Evolutionary conservation across 306 rosid genomes (phyloP).

Genomic region (Quercus bicolor): DNA sequence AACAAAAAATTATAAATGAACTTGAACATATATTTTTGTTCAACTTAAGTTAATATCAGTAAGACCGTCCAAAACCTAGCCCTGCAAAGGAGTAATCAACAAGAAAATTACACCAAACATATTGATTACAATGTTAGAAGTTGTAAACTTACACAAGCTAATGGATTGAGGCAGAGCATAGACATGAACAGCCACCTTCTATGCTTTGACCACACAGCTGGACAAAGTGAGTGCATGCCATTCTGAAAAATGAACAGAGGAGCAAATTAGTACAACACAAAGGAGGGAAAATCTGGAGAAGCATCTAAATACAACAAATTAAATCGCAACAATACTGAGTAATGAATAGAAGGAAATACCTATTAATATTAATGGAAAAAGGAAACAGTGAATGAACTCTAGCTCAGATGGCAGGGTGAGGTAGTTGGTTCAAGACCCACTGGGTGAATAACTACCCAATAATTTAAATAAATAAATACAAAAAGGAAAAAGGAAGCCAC

Average conservation of each 20-base stretch:
- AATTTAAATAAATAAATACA: too few relatives aligned
- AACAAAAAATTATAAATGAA: neutral
- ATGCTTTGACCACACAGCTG: conserved; percentile 98
- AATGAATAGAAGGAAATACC: neutral
- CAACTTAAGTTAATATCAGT: neutral
- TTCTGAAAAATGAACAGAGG: conserved; percentile 49
- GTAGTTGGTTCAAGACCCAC: too few relatives aligned
- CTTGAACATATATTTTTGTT: neutral
- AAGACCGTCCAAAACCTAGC: neutral
- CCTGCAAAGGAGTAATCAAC: neutral
- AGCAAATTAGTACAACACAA: conserved; percentile 12
- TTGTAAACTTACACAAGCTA: conserved; percentile 83
- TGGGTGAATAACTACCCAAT: too few relatives aligned
- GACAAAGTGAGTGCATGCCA: conserved; percentile 96
- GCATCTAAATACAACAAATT: conserved; percentile 15
- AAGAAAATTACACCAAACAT: neutral
- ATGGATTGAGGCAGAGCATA: conserved; percentile 88
- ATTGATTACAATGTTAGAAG: conserved; percentile 8
- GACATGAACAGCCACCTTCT: conserved; percentile 97
- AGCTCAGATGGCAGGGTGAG: too few relatives aligned
- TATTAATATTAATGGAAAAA: neutral
- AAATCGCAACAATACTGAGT: neutral
- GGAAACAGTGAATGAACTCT: neutral
- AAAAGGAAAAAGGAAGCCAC: neutral
- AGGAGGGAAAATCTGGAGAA: neutral